Percentiles rank a stretch among this genome's conserved stretches.
Conservation (phyloP, 495 filamentous ascomycete species). For the Usnea hakonensis region DNA sequence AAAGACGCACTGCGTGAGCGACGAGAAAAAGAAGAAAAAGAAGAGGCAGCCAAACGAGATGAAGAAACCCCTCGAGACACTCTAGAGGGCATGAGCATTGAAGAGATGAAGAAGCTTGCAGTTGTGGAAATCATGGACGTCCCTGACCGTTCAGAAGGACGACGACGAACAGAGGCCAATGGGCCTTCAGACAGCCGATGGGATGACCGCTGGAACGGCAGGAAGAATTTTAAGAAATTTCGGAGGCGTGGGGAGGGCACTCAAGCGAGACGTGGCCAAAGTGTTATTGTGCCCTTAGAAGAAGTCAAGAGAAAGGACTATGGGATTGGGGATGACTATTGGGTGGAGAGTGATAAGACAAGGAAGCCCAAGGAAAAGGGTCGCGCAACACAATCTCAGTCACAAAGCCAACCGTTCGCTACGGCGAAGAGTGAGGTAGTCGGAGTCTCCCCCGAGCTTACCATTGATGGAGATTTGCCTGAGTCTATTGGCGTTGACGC, state of each 20-base stretch:
- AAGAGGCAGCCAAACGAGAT: constrained; percentile 52
- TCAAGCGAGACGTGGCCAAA: constrained; percentile 38
- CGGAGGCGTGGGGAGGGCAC: constrained; percentile 52
- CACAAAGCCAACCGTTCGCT: constrained; percentile 23
- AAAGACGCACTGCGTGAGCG: constrained; percentile 59
- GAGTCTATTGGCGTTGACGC: constrained; percentile 24
- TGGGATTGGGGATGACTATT: constrained; percentile 80
- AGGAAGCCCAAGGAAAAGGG: constrained; percentile 29
- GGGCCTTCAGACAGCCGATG: constrained; percentile 56
- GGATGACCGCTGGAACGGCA: constrained; percentile 89
- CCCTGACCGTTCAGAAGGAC: constrained; percentile 25
- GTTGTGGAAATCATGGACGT: constrained; percentile 76
- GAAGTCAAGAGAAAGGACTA: constrained; percentile 72
- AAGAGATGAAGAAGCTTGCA: constrained; percentile 64
- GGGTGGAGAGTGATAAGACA: constrained; percentile 46
- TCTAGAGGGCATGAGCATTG: constrained; percentile 55
- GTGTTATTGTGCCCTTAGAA: constrained; percentile 69
- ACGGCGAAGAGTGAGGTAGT: constrained; percentile 25
- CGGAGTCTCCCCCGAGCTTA: constrained; percentile 24
- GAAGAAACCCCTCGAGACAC: constrained; percentile 47
- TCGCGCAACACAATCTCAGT: constrained; percentile 24
- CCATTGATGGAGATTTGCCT: constrained; percentile 23
- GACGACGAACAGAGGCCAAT: constrained; percentile 20
- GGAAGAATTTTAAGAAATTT: constrained; percentile 96
- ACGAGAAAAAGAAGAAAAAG: constrained; percentile 64